Conservation (phyloP, 2,329 filamentous ascomycete genomes). For the Pseudogymnoascus sp. region DNA sequence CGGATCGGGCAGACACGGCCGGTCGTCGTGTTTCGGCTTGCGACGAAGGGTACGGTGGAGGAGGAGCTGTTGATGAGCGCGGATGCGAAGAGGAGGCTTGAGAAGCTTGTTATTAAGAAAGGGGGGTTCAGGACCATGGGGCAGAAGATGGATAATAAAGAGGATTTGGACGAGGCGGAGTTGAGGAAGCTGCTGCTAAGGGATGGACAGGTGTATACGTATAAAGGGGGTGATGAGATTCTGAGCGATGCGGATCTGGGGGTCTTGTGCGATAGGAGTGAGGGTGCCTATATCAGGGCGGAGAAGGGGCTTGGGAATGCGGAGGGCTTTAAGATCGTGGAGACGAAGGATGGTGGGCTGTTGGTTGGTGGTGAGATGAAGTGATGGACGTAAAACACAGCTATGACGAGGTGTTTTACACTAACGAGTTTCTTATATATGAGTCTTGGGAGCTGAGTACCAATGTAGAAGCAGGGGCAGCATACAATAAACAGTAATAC, state of each 20-base stretch:
- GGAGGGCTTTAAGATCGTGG: conserved; percentile 68
- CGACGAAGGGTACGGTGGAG: conserved; percentile 88
- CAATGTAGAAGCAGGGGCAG: background rate
- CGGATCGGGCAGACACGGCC: conserved; percentile 89
- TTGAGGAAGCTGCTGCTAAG: conserved; percentile 57
- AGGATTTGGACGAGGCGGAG: conserved; percentile 50
- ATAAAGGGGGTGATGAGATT: conserved; percentile 55
- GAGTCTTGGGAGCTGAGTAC: background rate
- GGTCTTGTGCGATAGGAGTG: conserved; percentile 65
- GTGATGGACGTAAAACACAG: background rate
- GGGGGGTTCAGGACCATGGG: conserved; percentile 69
- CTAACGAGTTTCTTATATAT: background rate
- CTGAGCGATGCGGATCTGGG: conserved; percentile 70
- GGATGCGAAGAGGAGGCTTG: conserved; percentile 82
- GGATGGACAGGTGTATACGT: conserved; percentile 61
- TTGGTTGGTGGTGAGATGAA: conserved; percentile 20
- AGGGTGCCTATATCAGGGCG: conserved; percentile 59
- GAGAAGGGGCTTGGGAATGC: conserved; percentile 71
- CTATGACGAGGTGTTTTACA: background rate
- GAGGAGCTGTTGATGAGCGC: conserved; percentile 79
- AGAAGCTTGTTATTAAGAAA: conserved; percentile 94
- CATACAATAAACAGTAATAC: background rate
- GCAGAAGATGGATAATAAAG: conserved; percentile 46
- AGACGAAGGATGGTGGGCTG: conserved; percentile 53
- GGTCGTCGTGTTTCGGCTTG: conserved; percentile 87